Evolutionary conservation across 2,329 filamentous ascomycete species (phyloP), one percentile per base, ranked within the genome.

Genomic region (Graphiopsis chlorocephala): DNA sequence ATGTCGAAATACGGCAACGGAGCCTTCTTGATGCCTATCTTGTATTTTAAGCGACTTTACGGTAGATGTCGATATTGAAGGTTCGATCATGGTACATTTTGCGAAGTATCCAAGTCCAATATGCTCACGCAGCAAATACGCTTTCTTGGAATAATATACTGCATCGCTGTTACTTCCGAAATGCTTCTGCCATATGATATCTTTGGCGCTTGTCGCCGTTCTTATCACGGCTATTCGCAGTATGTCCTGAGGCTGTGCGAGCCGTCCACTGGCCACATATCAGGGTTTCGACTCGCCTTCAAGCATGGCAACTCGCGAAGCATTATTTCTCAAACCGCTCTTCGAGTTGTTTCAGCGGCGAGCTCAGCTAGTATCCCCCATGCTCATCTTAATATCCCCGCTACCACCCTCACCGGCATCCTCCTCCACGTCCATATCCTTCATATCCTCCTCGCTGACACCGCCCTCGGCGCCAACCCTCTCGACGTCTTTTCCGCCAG

Each of bases 401-500:
- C 60, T 62, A 8, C 60, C 60, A 3, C 23, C 60, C 60, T 62
- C 60, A 1, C 60, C 60, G 12, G 33, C 48, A 26, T 52, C 47
- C 42, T 60, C 57, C 59, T 62, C 60, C 1, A 53, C 59, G n/a
- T 62, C 17, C 60, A 62, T 62, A 29, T 62, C 60, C 33, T 45
- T 53, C 60, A 62, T 53, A 4, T 62, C 60, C 60, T 64, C 62
- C 17, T 64, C 62, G 45, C 62, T 64, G 17, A 53, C 52, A 10
- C 56, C 53, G 3, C 47, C 63, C 58, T 65, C 63, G 15, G 26
- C 38, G 11, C 63, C 70, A n/a, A 68, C 71, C 63, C 73, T 75
- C 60, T 76, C 76, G 42, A 76, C 72, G 38, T 76, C 72, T 57
- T 76, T 79, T 26, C 80, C 80, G 4, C 80, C 81, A n/a, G 78